phyloP scores from a whole-genome alignment of 345 rosid genomes.

The Punica granatum region DNA sequence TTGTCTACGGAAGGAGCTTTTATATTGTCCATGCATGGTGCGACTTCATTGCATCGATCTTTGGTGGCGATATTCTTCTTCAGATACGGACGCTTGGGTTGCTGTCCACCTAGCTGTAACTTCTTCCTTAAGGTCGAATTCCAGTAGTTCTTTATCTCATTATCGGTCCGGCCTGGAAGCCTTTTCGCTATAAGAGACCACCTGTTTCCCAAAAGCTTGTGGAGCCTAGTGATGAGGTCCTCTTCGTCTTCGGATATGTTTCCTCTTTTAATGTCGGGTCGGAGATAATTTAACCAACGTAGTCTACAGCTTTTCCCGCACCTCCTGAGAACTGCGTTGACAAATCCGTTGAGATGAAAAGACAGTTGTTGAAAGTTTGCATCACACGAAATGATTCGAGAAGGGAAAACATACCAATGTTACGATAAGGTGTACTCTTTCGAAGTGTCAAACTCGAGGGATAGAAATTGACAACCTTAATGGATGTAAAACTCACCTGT shows the following conservation, averaged over 20 bases:
- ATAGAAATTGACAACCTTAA: background rate
- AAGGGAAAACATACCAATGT: no score
- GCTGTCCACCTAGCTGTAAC: background rate
- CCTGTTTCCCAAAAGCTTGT: conserved; percentile 18
- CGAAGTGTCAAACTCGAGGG: background rate
- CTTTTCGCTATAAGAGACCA: conserved; percentile 17
- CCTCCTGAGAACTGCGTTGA: conserved; percentile 12
- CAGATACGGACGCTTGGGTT: background rate
- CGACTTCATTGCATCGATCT: background rate
- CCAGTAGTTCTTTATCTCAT: conserved; percentile 19
- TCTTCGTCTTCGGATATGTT: conserved; percentile 19
- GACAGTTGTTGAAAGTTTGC: background rate
- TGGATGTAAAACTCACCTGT: conserved; percentile 4
- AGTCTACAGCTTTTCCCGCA: conserved; percentile 21
- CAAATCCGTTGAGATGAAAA: background rate
- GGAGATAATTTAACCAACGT: conserved; percentile 19
- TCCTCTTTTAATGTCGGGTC: conserved; percentile 17
- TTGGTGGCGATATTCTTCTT: background rate
- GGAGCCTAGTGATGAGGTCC: conserved; percentile 21
- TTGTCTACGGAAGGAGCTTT: background rate
- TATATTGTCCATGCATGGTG: background rate
- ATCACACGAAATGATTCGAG: background rate
- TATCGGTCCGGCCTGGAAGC: conserved; percentile 18
- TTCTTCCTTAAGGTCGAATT: conserved; percentile 9
- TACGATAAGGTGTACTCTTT: background rate